Conservation (phyloP, 768 basidiomycete genomes). For the Phanerodontia chrysosporium region DNA sequence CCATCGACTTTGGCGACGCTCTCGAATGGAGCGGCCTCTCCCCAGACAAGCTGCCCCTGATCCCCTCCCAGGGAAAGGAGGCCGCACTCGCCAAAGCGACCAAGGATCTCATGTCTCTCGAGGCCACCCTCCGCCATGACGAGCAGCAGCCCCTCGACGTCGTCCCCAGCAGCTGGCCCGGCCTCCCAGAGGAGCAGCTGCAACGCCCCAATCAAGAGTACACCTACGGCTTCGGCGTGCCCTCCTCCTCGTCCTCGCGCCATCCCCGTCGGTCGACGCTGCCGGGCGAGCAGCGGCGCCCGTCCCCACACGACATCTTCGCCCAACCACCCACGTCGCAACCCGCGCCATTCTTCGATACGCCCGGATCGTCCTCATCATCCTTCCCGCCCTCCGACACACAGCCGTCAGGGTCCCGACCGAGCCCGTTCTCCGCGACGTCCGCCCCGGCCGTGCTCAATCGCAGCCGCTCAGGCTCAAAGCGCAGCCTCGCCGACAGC, state of each 20-base stretch:
- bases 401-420: background rate
- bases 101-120: slow-evolving; percentile 78
- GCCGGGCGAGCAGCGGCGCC: background rate
- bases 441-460: slow-evolving; percentile 9
- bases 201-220: slow-evolving; percentile 7
- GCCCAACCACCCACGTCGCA: background rate
- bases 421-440: background rate
- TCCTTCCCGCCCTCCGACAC: background rate
- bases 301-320: slow-evolving; percentile 1
- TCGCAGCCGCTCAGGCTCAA: background rate
- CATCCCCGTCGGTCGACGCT: background rate
- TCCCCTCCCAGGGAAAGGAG: slow-evolving; percentile 52
- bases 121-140: slow-evolving; percentile 23
- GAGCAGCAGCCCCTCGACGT: background rate
- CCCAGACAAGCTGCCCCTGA: slow-evolving; percentile 35
- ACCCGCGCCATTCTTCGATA: background rate
- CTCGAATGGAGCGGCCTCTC: slow-evolving; percentile 47
- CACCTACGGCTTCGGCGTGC: slow-evolving; percentile 10
- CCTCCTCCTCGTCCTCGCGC: slow-evolving; percentile 5
- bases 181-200: slow-evolving; percentile 1
- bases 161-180: slow-evolving; percentile 9
- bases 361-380: background rate
- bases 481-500: slow-evolving; percentile 13
- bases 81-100: slow-evolving; percentile 68
- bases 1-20: slow-evolving; percentile 34